A percentile compares a stretch with the other conserved stretches of the same genome.
These are phyloP conservation scores for Aspergillus oerlinghausenensis DNA, from an alignment of 2,329 filamentous ascomycete genomes.

Conservation along the genomic window DNA sequence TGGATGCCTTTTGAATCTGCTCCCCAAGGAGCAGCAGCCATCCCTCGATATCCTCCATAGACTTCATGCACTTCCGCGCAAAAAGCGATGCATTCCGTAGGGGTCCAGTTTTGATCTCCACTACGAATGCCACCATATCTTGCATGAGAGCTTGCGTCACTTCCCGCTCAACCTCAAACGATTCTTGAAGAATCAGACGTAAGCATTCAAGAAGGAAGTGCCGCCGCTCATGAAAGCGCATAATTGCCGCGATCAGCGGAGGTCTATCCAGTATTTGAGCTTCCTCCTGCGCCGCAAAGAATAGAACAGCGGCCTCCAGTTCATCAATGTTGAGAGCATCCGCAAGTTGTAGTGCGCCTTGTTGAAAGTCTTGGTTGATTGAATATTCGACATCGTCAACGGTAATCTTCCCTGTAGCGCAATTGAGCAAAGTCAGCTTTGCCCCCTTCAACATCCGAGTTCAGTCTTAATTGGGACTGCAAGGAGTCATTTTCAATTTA, in stretches of 20 bases:
- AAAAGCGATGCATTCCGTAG: constrained; percentile 56
- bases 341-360: constrained; percentile 73
- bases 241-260: constrained; percentile 71
- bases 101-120: constrained; percentile 50
- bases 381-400: constrained; percentile 69
- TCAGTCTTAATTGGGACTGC: background rate
- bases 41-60: constrained; percentile 70
- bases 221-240: constrained; percentile 82
- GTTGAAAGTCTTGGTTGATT: constrained; percentile 83
- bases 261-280: constrained; percentile 65
- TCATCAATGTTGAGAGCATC: constrained; percentile 91
- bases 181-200: constrained; percentile 70
- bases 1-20: constrained; percentile 67
- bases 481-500: background rate
- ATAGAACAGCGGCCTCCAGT: constrained; percentile 70
- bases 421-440: constrained; percentile 16
- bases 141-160: constrained; percentile 51
- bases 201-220: constrained; percentile 79
- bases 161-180: constrained; percentile 58
- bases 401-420: constrained; percentile 63
- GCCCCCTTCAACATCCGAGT: background rate
- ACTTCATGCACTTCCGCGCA: constrained; percentile 67
- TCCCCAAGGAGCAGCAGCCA: constrained; percentile 75
- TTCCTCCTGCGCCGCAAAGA: constrained; percentile 69
- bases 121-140: constrained; percentile 54